phyloP scores from a whole-genome alignment of 495 filamentous ascomycete species.

The Tuber brumale region DNA sequence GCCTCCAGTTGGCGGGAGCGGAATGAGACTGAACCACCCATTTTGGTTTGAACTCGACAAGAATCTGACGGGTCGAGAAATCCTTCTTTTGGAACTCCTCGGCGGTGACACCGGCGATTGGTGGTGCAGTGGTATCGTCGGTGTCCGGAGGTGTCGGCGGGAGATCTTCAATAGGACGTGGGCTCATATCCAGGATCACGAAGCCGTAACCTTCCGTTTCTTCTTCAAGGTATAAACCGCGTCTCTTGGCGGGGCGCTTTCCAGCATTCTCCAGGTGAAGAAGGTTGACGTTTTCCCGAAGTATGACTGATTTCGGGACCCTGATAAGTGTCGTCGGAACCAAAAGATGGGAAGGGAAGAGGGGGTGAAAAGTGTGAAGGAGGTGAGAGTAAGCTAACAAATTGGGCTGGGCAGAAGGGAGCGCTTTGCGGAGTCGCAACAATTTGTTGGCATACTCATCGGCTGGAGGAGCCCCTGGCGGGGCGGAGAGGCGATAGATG shows the following conservation, averaged over 20 bases:
- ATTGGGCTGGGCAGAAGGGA: constrained; percentile 39
- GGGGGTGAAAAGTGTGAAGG: constrained; percentile 32
- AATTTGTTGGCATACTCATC: constrained; percentile 23
- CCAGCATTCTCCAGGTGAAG: constrained; percentile 11
- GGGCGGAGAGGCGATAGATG: constrained; percentile 36
- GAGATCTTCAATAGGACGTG: constrained; percentile 29
- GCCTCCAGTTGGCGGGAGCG: constrained; percentile 56
- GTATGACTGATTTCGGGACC: constrained; percentile 25
- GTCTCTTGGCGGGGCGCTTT: constrained; percentile 23
- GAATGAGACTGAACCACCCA: constrained; percentile 81
- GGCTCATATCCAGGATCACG: constrained; percentile 75
- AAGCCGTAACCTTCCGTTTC: constrained; percentile 55
- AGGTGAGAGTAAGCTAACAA: constrained; percentile 32
- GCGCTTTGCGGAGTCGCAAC: constrained; percentile 39
- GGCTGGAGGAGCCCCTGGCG: neutral
- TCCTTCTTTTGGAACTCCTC: neutral
- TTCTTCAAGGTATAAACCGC: constrained; percentile 34
- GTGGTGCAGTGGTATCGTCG: neutral
- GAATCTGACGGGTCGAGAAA: constrained; percentile 40
- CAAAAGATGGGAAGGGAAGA: constrained; percentile 33
- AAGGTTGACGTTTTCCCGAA: constrained; percentile 22
- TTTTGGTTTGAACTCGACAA: constrained; percentile 87
- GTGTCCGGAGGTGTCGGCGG: constrained; percentile 7
- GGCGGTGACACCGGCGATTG: neutral
- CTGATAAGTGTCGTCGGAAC: constrained; percentile 30